Evolutionary conservation across 768 basidiomycete genomes (phyloP).

Genomic region (Tremella mesenterica): DNA sequence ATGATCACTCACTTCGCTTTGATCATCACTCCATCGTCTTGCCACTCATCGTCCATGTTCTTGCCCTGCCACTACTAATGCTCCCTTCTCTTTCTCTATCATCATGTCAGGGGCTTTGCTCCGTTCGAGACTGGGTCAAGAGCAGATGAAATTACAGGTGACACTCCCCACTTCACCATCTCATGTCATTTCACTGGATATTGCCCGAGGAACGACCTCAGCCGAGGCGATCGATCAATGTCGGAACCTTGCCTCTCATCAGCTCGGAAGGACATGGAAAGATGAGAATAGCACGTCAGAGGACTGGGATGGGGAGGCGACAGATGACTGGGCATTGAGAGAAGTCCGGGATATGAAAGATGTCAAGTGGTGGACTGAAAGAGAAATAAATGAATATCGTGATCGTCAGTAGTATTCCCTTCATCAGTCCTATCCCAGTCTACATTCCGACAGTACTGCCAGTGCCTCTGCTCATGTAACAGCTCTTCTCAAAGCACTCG

Average conservation of each 20-base stretch:
- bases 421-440: not conserved
- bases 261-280: not conserved
- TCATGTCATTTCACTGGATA: not conserved
- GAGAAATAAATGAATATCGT: constrained; percentile 7
- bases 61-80: no score
- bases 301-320: not conserved
- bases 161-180: not conserved
- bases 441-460: constrained; percentile 1
- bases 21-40: no score
- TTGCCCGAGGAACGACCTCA: not conserved
- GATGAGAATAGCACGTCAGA: not conserved
- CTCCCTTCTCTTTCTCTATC: no score
- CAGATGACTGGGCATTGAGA: not conserved
- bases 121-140: no score
- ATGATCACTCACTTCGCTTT: no score
- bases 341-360: not conserved
- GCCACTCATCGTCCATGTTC: no score
- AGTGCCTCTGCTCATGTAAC: not conserved
- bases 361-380: constrained; percentile 22
- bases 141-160: no score
- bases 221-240: not conserved
- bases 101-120: no score
- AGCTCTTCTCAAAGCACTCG: not conserved
- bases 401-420: constrained; percentile 8
- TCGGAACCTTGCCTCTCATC: no score